Evolutionary conservation across 495 filamentous ascomycete species (phyloP), one percentile per base, ranked within the genome.

Genomic region (Durotheca rogersii): DNA sequence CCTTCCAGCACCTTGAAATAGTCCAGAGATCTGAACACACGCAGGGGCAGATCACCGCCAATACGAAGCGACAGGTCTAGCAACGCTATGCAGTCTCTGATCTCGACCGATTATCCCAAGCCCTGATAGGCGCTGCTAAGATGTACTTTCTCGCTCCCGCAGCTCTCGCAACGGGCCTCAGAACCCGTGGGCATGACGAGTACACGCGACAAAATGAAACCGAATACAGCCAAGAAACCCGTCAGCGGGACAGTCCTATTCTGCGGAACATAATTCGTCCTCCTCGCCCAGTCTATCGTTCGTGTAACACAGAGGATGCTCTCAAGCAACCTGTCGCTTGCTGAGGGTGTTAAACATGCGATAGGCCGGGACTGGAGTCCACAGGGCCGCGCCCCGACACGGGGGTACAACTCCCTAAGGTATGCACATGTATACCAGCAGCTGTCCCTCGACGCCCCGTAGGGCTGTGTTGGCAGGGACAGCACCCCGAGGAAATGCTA

Each of bases 391-490:
- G 31, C 17, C 50, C 50, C 53, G 50, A 51, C 56, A 53, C 25
- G 32, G 38, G 12, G 34, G 38, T 39, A 38, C 23, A 27, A 38
- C 43, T 31, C 6, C 23, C n/a, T n/a, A 27, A 27, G 23, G 23
- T 27, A n/a, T n/a, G n/a, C n/a, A n/a, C n/a, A n/a, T n/a, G n/a
- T n/a, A n/a, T n/a, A 27, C 23, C 23, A 27, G 4, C 9, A 27
- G 23, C 4, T 4, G 23, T 19, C 34, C 15, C 27, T 54, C 41
- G 49, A 39, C 55, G 56, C 56, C 56, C 56, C 47, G 56, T 59
- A 59, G 56, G 56, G 56, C 56, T 59, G 50, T 59, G 56, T 30
- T 33, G 10, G 41, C 50, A 54, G 41, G 49, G 45, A 38, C 10
- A 53, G 21, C n/a, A n/a, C n/a, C n/a, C 41, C 45, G 41, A 52